Conservation (phyloP, 306 rosid species). For the Dryas drummondii region DNA sequence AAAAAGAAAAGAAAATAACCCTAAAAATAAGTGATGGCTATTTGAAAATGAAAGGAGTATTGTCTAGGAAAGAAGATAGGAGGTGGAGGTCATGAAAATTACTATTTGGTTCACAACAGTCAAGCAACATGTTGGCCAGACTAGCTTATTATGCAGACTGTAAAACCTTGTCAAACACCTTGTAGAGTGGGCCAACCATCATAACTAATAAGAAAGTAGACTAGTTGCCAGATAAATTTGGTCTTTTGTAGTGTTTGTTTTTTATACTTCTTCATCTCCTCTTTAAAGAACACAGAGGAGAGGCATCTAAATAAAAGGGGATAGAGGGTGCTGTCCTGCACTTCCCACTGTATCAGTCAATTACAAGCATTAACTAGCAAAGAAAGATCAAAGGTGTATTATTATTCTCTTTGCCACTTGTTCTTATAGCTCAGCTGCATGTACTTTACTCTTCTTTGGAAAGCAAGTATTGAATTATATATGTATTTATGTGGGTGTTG, state of each 20-base stretch:
- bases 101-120: not conserved
- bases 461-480: conserved; percentile 20
- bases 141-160: not conserved
- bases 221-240: conserved; percentile 1
- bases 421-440: conserved; percentile 4
- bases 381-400: conserved; percentile 8
- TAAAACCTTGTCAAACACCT: conserved; percentile 23
- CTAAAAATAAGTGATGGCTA: not conserved
- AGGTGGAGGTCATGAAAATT: not conserved
- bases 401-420: conserved; percentile 20
- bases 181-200: conserved; percentile 10
- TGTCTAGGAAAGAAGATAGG: not conserved
- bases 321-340: conserved; percentile 6
- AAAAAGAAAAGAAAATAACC: not conserved
- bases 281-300: not conserved
- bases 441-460: conserved; percentile 17
- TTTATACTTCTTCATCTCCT: not conserved
- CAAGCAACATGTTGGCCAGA: conserved; percentile 9
- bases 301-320: not conserved
- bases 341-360: conserved; percentile 8
- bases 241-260: not conserved
- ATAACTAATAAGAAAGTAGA: conserved; percentile 12
- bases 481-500: conserved; percentile 14
- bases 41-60: not conserved
- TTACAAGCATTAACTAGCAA: conserved; percentile 13